Base-by-base conservation (phyloP, 2,329 filamentous ascomycete species). In the Exophiala xenobiotica region DNA sequence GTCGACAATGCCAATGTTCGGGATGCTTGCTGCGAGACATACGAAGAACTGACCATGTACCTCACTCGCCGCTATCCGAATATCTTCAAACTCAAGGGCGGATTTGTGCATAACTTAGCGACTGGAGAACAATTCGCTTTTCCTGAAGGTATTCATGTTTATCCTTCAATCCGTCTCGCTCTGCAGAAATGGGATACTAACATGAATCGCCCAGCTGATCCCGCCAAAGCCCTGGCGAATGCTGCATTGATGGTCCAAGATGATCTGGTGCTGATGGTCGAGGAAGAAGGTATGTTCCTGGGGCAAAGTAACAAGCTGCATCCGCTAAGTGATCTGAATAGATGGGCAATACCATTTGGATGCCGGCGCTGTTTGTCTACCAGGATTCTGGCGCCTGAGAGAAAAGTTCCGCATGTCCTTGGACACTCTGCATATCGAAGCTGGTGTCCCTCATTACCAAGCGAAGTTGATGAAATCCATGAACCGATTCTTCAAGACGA, bases 401-500 rank as follows among this genome's bases (percentile, higher is more conserved):
- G 29, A 33, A 33, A 33, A 33, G 29, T 33, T 12, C 16, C 29
- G 29, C 29, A 33, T 33, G 29, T 33, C 29, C 16, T 14, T 33
- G 29, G 29, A 33, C 29, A 33, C 29, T 33, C 29, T 33, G 29
- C 29, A 33, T 33, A 33, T 33, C 29, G 29, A 33, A 33, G 29
- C 29, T 12, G 29, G 29, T 4, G 29, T 33, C 5, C 43, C 43
- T 46, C 14, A 23, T 23, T 46, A 46, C 43, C 9, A 46, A 29
- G 43, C 31, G 43, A 46, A 46, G 43, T 9, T 46, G 2, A 29
- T 31, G 27, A 31, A 33, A 18, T 31, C 23, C 20, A 46, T 46
- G 43, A 29, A 46, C 20, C 43, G 43, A 19, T 46, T 5, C 14
- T 46, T 46, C 43, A 46, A 33, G 29, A 33, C 29, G 16, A 33